Evolutionary conservation across 2,329 filamentous ascomycete species (phyloP), one percentile per base, ranked within the genome.

Genomic region (Aspergillus latus): DNA sequence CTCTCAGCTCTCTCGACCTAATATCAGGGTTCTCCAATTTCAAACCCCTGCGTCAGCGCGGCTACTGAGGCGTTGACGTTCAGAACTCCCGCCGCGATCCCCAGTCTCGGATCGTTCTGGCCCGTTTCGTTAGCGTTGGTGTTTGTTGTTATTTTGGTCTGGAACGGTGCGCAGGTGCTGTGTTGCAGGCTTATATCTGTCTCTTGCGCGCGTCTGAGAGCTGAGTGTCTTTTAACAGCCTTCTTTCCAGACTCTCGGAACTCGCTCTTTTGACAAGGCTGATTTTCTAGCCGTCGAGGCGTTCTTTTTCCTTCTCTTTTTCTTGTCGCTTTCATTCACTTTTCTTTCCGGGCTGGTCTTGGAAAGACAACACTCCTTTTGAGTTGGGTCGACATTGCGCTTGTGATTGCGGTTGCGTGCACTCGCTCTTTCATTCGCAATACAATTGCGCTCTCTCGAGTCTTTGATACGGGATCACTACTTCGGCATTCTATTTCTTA

Each of bases 61-160:
- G 49, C 61, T 65, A 62, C 57, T 65, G 59, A 61, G 59, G 59
- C 64, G 46, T 47, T 58, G 53, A 59, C 59, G 39, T 44, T 52
- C 56, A 62, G 51, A 55, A 42, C 42, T 30, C 48, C 10, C 9
- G 48, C 58, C 51, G 21, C 44, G 36, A 58, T 44, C 50, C 45
- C 53, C 57, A 34, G 49, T 58, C 50, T 63, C 58, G 52, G 46
- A 49, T 50, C 37, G 44, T 49, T 56, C 55, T 59, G 53, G 48
- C 40, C 54, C 56, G 55, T 50, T 51, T 58, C 54, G 59, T 21
- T 21, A 21, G 21, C 21, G 21, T 51, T 51, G 47, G 42, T 51
- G 54, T 53, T 53, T 50, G 54, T 52, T 57, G 54, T 57, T 57
- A 57, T 57, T 57, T 57, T 57, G 49, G 54, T 44, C 21, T 42